Evolutionary conservation across 2,329 filamentous ascomycete species (phyloP).

Genomic region (Colletotrichum horii): DNA sequence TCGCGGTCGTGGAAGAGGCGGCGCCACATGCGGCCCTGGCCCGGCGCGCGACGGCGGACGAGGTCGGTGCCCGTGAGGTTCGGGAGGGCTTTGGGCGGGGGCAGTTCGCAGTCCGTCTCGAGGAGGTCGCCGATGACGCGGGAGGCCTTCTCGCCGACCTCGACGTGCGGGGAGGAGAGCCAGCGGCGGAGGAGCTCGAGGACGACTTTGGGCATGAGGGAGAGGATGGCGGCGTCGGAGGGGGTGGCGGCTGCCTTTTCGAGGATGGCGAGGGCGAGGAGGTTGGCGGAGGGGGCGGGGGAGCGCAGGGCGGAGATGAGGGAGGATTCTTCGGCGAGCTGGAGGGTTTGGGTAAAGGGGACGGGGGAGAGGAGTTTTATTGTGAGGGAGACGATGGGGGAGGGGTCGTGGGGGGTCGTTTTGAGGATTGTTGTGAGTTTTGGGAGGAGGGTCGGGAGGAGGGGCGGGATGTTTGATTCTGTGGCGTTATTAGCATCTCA

Average conservation of each 20-base stretch:
- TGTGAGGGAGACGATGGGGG: slow-evolving; percentile 55
- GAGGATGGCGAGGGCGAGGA: slow-evolving; percentile 62
- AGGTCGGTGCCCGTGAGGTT: slow-evolving; percentile 36
- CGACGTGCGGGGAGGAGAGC: slow-evolving; percentile 58
- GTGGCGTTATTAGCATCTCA: background rate
- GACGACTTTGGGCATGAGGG: slow-evolving; percentile 53
- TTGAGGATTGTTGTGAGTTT: slow-evolving; percentile 58
- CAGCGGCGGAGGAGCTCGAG: slow-evolving; percentile 55
- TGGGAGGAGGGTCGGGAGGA: slow-evolving; percentile 59
- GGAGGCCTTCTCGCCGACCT: slow-evolving; percentile 59
- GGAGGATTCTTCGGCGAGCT: slow-evolving; percentile 55
- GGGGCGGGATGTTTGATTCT: slow-evolving; percentile 57
- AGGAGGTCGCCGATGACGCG: slow-evolving; percentile 59
- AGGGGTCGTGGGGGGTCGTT: slow-evolving; percentile 54
- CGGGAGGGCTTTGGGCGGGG: slow-evolving; percentile 1
- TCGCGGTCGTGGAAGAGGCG: slow-evolving; percentile 52
- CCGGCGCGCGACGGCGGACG: slow-evolving; percentile 43
- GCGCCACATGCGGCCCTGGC: slow-evolving; percentile 58
- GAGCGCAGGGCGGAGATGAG: slow-evolving; percentile 59
- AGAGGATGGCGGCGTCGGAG: slow-evolving; percentile 55
- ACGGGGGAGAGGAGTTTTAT: slow-evolving; percentile 62
- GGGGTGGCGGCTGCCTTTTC: slow-evolving; percentile 58
- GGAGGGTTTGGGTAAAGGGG: slow-evolving; percentile 54
- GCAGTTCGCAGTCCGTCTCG: slow-evolving; percentile 56
- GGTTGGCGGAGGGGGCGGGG: slow-evolving; percentile 59